These are phyloP conservation scores for Hansenula sp. DNA, from an alignment of 1,139 yeast genomes.

Conservation along the genomic window DNA sequence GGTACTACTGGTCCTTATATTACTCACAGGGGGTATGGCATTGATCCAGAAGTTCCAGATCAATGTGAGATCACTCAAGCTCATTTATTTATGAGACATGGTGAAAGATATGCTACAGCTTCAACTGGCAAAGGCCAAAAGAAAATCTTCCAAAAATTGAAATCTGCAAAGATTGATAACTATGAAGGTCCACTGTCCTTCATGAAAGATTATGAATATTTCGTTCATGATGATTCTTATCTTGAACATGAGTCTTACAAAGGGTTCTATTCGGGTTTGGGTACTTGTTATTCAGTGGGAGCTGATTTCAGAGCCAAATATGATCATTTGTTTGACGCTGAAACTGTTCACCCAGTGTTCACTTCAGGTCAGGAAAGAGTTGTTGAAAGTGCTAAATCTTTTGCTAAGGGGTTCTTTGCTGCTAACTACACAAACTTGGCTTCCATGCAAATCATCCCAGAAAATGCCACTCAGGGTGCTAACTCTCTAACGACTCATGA, in stretches of 20 bases:
- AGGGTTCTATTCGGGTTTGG: constrained; percentile 34
- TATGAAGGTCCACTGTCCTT: constrained; percentile 33
- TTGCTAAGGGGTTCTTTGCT: constrained; percentile 39
- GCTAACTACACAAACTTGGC: constrained; percentile 30
- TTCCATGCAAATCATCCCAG: constrained; percentile 34
- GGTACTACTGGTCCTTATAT: constrained; percentile 45
- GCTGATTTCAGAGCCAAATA: constrained; percentile 30
- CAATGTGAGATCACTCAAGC: constrained; percentile 60
- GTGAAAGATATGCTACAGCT: constrained; percentile 62
- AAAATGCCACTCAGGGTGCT: constrained; percentile 33
- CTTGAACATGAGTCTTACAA: constrained; percentile 25
- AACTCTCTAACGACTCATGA: constrained; percentile 34
- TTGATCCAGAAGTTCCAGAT: constrained; percentile 40
- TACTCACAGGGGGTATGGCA: constrained; percentile 38
- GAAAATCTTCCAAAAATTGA: constrained; percentile 22
- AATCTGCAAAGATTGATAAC: constrained; percentile 22
- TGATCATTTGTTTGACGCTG: constrained; percentile 31
- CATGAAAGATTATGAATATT: constrained; percentile 32
- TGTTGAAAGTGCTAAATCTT: constrained; percentile 34
- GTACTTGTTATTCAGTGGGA: constrained; percentile 22
- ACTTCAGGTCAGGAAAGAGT: constrained; percentile 36
- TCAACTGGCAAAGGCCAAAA: constrained; percentile 25
- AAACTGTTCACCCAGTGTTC: constrained; percentile 31
- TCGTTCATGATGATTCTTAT: constrained; percentile 21
- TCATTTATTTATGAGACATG: constrained; percentile 64